These are phyloP conservation scores for Coniosporium tulheliwenetii DNA, from an alignment of 2,329 filamentous ascomycete genomes.

Conservation along the genomic window DNA sequence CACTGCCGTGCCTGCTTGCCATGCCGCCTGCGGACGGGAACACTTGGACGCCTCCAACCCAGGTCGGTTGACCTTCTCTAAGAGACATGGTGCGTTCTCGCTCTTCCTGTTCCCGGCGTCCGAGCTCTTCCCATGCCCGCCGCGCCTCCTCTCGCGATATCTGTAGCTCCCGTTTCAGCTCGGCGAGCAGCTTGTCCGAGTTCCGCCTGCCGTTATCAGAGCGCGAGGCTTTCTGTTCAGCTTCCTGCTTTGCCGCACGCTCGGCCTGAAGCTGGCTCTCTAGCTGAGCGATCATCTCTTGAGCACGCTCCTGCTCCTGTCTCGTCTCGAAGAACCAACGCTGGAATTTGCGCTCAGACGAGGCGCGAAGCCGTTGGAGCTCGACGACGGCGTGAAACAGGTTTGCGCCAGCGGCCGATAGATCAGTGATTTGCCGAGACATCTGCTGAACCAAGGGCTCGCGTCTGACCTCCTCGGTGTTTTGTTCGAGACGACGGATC, in stretches of 20 bases:
- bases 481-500: constrained; percentile 85
- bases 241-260: constrained; percentile 51
- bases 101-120: constrained; percentile 82
- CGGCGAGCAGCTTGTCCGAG: constrained; percentile 62
- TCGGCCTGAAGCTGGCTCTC: constrained; percentile 62
- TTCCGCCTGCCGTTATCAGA: constrained; percentile 53
- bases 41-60: constrained; percentile 87
- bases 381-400: constrained; percentile 96
- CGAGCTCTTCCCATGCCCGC: constrained; percentile 92
- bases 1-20: constrained; percentile 37
- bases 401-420: constrained; percentile 94
- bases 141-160: constrained; percentile 95
- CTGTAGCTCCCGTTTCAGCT: constrained; percentile 82
- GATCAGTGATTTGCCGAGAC: constrained; percentile 83
- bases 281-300: constrained; percentile 70
- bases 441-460: constrained; percentile 79
- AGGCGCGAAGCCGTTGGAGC: constrained; percentile 80
- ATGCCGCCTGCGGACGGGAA: constrained; percentile 75
- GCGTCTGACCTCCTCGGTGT: constrained; percentile 67
- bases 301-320: constrained; percentile 68
- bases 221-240: constrained; percentile 48
- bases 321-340: constrained; percentile 96
- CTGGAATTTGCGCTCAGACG: constrained; percentile 94
- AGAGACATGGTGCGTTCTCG: constrained; percentile 74
- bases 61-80: constrained; percentile 71